phyloP scores from a whole-genome alignment of 2,329 filamentous ascomycete species.

The Lachnellula hyalina region DNA sequence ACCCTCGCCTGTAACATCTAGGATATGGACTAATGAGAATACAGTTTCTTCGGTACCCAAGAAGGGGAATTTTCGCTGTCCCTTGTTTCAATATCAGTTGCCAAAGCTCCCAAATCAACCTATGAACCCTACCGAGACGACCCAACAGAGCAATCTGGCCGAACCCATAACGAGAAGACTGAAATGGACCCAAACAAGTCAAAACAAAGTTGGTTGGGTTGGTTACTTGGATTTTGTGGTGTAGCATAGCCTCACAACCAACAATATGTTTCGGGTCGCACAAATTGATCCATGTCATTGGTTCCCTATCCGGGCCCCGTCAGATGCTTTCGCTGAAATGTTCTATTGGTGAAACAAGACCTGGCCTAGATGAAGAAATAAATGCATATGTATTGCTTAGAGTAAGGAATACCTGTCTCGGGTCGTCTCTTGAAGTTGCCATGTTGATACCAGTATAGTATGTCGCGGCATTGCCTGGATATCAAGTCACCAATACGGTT shows the following conservation, averaged over 20 bases:
- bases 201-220: slow-evolving; percentile 12
- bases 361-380: too few relatives aligned
- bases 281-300: neutral
- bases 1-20: neutral
- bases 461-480: neutral
- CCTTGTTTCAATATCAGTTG: slow-evolving; percentile 49
- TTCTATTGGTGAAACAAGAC: too few relatives aligned
- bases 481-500: neutral
- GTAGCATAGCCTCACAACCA: neutral
- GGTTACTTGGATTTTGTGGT: slow-evolving; percentile 12
- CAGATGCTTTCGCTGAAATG: too few relatives aligned
- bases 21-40: neutral
- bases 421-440: too few relatives aligned
- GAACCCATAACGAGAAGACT: slow-evolving; percentile 1
- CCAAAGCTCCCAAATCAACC: slow-evolving; percentile 19
- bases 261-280: neutral
- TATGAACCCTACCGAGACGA: slow-evolving; percentile 18
- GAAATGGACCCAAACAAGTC: neutral
- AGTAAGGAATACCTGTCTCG: too few relatives aligned
- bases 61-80: slow-evolving; percentile 60
- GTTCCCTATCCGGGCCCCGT: neutral
- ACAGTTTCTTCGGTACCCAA: slow-evolving; percentile 67
- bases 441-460: neutral
- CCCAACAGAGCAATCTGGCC: slow-evolving; percentile 1
- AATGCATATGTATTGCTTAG: too few relatives aligned